A percentile compares a stretch with the other conserved stretches of the same genome.
These are phyloP conservation scores for Kwoniella europaea DNA, from an alignment of 768 basidiomycete species.

Conservation along the genomic window DNA sequence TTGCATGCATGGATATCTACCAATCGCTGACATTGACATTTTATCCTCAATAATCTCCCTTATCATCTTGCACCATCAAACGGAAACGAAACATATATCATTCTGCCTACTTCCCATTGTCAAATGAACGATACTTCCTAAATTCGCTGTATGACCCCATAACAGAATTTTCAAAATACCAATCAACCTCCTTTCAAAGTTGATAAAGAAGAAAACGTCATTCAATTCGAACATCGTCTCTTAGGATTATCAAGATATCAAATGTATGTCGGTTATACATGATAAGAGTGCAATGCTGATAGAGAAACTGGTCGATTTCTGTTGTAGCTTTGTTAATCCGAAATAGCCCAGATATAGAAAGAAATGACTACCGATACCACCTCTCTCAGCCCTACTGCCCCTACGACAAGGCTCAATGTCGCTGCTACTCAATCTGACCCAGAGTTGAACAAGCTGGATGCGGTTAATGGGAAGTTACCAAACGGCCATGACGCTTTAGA, in stretches of 20 bases:
- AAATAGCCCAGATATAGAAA: neutral
- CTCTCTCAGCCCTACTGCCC: slow-evolving; percentile 11
- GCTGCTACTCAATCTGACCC: slow-evolving; percentile 31
- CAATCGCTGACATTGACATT: neutral
- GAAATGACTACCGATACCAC: slow-evolving; percentile 29
- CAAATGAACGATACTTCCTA: neutral
- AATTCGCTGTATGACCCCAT: neutral
- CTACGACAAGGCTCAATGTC: slow-evolving; percentile 18
- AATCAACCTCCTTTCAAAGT: neutral
- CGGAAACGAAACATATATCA: neutral
- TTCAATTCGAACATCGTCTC: neutral
- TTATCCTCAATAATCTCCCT: neutral
- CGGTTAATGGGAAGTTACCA: slow-evolving; percentile 14
- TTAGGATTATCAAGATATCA: slow-evolving; percentile 12
- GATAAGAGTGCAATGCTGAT: neutral
- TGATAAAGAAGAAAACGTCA: slow-evolving; percentile 3
- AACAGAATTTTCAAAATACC: neutral
- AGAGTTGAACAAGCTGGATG: slow-evolving; percentile 26
- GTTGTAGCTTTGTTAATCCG: slow-evolving; percentile 7
- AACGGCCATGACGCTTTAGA: slow-evolving; percentile 52
- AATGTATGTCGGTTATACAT: neutral
- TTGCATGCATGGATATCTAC: slow-evolving; percentile 10
- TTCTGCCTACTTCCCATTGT: neutral
- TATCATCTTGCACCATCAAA: neutral
- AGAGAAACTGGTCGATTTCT: neutral